Conservation (phyloP, 768 basidiomycete species). For the Lenzites betulinus region DNA sequence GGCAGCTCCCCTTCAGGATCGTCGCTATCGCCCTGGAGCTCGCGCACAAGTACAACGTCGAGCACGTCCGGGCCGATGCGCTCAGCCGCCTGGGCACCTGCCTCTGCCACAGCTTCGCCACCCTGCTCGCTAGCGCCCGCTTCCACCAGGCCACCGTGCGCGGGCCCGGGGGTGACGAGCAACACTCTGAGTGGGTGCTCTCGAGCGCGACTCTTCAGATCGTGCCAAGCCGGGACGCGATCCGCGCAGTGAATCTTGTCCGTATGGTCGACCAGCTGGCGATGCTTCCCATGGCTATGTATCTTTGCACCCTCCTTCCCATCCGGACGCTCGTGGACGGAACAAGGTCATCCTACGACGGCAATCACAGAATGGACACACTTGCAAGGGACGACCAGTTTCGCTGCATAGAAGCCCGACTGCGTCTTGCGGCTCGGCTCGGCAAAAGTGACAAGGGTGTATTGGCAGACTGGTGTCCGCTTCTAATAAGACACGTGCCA, state of each 20-base stretch:
- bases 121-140: neutral
- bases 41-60: slow-evolving; percentile 8
- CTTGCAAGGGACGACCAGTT: neutral
- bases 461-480: too few relatives aligned
- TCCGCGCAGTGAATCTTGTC: slow-evolving; percentile 1
- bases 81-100: neutral
- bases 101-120: neutral
- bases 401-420: neutral
- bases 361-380: neutral
- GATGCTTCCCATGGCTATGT: slow-evolving; percentile 5
- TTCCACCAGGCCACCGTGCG: neutral
- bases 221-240: neutral
- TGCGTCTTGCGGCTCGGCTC: neutral
- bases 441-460: neutral
- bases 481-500: too few relatives aligned
- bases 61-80: neutral
- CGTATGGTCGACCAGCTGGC: neutral
- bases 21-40: slow-evolving; percentile 1
- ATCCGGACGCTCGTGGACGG: slow-evolving; percentile 8
- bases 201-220: neutral
- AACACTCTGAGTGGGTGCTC: neutral
- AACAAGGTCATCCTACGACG: neutral
- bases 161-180: neutral
- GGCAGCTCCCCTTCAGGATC: neutral
- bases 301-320: slow-evolving; percentile 25